These are phyloP conservation scores for Aspergillus homomorphus DNA, from an alignment of 495 filamentous ascomycete species.

Conservation along the genomic window DNA sequence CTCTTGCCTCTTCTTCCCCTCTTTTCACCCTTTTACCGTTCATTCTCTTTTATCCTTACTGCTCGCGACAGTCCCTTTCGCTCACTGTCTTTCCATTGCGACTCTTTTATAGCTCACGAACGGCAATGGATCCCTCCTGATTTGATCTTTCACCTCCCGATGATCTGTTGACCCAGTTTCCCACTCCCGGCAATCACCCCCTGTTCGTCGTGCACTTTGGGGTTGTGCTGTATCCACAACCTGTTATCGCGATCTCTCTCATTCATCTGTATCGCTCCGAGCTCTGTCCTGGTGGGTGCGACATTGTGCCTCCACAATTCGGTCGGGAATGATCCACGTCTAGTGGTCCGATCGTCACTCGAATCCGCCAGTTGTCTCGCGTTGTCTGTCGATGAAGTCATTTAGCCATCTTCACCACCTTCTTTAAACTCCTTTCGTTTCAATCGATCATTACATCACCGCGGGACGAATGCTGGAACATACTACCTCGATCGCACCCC, in stretches of 20 bases:
- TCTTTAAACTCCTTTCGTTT: neutral
- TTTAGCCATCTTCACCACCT: neutral
- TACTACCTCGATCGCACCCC: neutral
- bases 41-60: neutral
- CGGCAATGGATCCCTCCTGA: neutral
- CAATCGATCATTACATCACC: neutral
- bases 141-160: neutral
- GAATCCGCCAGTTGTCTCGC: neutral
- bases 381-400: constrained; percentile 4
- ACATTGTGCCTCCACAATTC: too few relatives aligned
- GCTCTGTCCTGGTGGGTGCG: neutral
- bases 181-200: neutral
- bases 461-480: neutral
- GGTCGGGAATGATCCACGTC: constrained; percentile 3
- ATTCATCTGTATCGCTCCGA: neutral
- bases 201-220: neutral
- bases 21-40: neutral
- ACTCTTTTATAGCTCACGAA: neutral
- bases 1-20: constrained; percentile 8
- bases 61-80: neutral
- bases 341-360: neutral
- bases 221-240: neutral
- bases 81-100: neutral
- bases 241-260: neutral
- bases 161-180: neutral